These are phyloP conservation scores for Wickerhamomyces pijperi DNA, from an alignment of 805 yeast species.

Conservation along the genomic window DNA sequence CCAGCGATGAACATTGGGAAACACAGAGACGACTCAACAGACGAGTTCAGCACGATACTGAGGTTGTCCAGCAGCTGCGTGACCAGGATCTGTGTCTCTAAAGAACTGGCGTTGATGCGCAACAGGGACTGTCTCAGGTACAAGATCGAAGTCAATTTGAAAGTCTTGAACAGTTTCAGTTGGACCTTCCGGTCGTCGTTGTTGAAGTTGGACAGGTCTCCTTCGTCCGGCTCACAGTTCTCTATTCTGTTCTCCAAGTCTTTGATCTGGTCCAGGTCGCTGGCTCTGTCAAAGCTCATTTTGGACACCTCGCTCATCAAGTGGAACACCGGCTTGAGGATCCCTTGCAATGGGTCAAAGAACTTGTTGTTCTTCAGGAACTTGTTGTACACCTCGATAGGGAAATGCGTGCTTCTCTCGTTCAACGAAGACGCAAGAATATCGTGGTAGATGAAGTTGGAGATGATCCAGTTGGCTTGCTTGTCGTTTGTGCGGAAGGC, in stretches of 20 bases:
- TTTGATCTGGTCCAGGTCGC: neutral
- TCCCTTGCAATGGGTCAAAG: conserved; percentile 63
- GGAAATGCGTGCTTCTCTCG: conserved; percentile 56
- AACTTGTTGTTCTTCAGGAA: conserved; percentile 19
- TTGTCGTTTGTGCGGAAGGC: conserved; percentile 35
- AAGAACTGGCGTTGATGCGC: conserved; percentile 44
- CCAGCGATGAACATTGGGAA: conserved; percentile 78
- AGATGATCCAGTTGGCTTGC: conserved; percentile 58
- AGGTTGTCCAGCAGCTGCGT: conserved; percentile 43
- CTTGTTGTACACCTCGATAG: conserved; percentile 45
- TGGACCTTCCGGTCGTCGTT: conserved; percentile 49
- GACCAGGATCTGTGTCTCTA: conserved; percentile 51
- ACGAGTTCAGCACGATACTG: conserved; percentile 51
- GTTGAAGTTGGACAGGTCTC: conserved; percentile 28
- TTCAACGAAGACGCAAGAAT: conserved; percentile 51
- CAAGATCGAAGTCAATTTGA: conserved; percentile 57
- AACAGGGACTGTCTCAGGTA: conserved; percentile 59
- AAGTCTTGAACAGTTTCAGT: conserved; percentile 58
- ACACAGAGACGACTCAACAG: conserved; percentile 59
- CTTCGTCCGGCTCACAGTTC: conserved; percentile 38
- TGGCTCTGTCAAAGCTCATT: conserved; percentile 15
- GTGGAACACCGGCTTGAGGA: conserved; percentile 57
- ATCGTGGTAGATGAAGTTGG: conserved; percentile 77
- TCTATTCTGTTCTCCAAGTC: conserved; percentile 38
- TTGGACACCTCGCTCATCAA: conserved; percentile 59